These are phyloP conservation scores for Colletotrichum orchidophilum DNA, from an alignment of 2,329 filamentous ascomycete genomes.

Conservation along the genomic window DNA sequence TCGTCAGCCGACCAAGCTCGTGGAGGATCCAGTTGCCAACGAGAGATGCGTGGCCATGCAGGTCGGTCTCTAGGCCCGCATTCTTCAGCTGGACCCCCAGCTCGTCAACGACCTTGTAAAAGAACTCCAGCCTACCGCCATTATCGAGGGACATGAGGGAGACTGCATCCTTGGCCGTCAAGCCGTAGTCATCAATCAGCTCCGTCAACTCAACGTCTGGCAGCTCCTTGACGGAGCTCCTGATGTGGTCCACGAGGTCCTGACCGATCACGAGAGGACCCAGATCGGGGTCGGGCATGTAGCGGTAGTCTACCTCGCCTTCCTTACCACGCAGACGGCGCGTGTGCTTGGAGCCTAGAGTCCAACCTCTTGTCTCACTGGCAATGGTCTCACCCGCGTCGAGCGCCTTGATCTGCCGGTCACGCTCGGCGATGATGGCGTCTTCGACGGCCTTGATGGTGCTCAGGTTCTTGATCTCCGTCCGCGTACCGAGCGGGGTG, in stretches of 20 bases:
- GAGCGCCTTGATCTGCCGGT: constrained; percentile 85
- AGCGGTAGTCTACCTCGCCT: constrained; percentile 96
- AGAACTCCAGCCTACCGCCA: constrained; percentile 84
- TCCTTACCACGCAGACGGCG: constrained; percentile 88
- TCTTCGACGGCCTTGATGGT: constrained; percentile 96
- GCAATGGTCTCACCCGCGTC: constrained; percentile 78
- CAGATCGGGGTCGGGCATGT: constrained; percentile 97
- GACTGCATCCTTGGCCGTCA: constrained; percentile 84
- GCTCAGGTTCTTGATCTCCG: constrained; percentile 97
- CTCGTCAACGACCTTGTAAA: constrained; percentile 70
- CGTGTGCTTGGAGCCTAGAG: constrained; percentile 84
- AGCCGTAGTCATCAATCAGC: constrained; percentile 69
- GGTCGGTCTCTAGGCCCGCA: constrained; percentile 32
- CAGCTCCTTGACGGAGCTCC: constrained; percentile 70
- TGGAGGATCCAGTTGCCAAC: constrained; percentile 77
- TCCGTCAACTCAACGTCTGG: constrained; percentile 76
- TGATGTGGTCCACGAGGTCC: constrained; percentile 74
- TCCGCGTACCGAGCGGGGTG: constrained; percentile 77
- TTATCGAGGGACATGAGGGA: constrained; percentile 81
- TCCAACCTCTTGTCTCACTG: constrained; percentile 94
- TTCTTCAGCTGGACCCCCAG: constrained; percentile 44
- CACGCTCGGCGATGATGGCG: constrained; percentile 89
- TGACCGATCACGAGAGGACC: constrained; percentile 78
- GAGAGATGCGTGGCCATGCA: constrained; percentile 54
- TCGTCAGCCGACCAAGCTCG: constrained; percentile 75